Base-by-base conservation (phyloP, 257 asterid species). In the Solanum neorickii region DNA sequence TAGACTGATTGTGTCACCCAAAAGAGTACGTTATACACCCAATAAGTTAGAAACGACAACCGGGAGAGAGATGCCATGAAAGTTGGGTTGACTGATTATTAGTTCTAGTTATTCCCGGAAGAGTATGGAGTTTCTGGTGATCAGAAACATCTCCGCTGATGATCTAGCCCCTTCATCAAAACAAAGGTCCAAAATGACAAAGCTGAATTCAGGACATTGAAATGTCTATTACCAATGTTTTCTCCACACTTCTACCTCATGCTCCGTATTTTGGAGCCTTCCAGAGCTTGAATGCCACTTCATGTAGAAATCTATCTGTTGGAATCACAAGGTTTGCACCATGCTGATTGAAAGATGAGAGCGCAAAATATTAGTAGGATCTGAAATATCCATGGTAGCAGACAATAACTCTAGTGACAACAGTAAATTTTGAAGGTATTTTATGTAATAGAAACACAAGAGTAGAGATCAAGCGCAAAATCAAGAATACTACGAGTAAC, bases 251-350 rank as follows among this genome's bases (percentile, higher is more conserved):
- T 27, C 72, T 33, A 35, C 84, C 87, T 97, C 94, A 97, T 56
- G 99, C 99, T 62, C 99, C 99, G 65, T 97, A 97, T 77, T 97
- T 97, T 27, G 99, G 99, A 83, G 99, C 94, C 94, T 96, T 97
- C 99, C 99, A 96, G 44, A 97, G 94, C 93, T 95, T 97, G 87
- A 97, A 97, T 20, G 98, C 97, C 21, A 95, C 96, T 91, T 97
- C 99, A 46, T 97, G 95, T 21, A 97, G 73, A 89, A 96, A 93
- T 68, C 99, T 93, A 37, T 96, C 99, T 0, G 94, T 98, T 15
- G 99, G 99, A 76, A 93, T 92, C 23, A 87, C 93, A 62, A 97
- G 98, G 92, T 95, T 93, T 72, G 95, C 94, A 20, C 96, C 90
- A 78, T 89, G 89, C 99, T 97, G 98, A 92, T 88, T 77, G 5